These are phyloP conservation scores for Strobilomyces confusus DNA, from an alignment of 768 basidiomycete genomes.

Conservation along the genomic window DNA sequence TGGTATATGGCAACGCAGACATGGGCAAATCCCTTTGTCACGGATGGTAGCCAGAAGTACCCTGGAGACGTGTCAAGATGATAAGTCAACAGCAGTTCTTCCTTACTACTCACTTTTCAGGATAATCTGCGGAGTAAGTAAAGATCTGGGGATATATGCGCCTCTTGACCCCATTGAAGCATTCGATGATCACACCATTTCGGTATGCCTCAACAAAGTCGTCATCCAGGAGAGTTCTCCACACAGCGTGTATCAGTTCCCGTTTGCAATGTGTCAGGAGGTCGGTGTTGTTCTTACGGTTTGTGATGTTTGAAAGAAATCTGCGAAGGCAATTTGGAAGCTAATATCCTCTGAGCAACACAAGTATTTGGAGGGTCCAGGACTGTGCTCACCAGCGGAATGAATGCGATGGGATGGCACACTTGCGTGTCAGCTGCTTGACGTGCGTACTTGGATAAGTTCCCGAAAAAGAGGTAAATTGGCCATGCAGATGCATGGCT, in stretches of 20 bases:
- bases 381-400: background rate
- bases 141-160: background rate
- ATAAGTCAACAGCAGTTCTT: no score
- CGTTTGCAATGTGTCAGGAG: constrained; percentile 2
- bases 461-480: background rate
- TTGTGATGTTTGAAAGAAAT: background rate
- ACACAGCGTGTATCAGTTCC: constrained; percentile 3
- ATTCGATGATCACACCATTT: background rate
- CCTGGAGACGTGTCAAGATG: no score
- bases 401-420: constrained; percentile 2
- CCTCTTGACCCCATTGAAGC: background rate
- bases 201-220: background rate
- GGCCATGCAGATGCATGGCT: constrained; percentile 11
- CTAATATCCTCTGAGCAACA: background rate
- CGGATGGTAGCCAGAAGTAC: background rate
- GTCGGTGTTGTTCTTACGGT: background rate
- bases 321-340: background rate
- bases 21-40: background rate
- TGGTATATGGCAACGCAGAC: background rate
- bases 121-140: background rate
- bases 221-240: background rate
- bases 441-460: constrained; percentile 4
- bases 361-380: background rate
- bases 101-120: background rate
- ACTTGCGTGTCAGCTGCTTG: background rate